Conservation (phyloP, 495 filamentous ascomycete genomes). For the Xylaria scruposa region DNA sequence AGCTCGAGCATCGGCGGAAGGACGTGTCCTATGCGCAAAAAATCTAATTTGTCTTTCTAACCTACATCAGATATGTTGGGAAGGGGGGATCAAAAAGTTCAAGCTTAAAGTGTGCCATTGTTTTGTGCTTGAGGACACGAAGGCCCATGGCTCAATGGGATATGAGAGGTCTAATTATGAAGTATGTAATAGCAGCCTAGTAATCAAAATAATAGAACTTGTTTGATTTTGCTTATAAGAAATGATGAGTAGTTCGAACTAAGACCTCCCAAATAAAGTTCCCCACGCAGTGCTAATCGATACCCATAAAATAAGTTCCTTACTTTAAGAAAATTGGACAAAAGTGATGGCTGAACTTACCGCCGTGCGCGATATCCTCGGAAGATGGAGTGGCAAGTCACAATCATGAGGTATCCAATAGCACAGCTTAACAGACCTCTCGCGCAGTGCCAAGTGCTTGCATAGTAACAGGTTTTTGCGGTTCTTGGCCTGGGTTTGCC, state of each 20-base stretch:
- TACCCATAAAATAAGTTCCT: no score
- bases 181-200: background rate
- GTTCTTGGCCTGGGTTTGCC: no score
- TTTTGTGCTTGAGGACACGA: background rate
- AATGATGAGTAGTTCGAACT: background rate
- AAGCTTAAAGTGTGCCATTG: background rate
- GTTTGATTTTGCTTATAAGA: background rate
- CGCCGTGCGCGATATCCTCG: no score
- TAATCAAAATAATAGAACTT: background rate
- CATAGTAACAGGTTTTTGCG: no score
- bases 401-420: no score
- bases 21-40: constrained; percentile 22
- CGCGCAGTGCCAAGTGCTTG: no score
- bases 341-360: no score
- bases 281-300: background rate
- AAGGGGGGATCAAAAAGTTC: background rate
- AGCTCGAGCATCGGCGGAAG: constrained; percentile 19
- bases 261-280: background rate
- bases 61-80: no score
- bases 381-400: no score
- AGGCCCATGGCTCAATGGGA: background rate
- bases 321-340: no score
- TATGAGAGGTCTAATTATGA: no score
- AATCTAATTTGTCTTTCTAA: background rate
- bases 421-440: no score